Conservation (phyloP, 805 yeast species). For the Saccharomycopsis malanga region DNA sequence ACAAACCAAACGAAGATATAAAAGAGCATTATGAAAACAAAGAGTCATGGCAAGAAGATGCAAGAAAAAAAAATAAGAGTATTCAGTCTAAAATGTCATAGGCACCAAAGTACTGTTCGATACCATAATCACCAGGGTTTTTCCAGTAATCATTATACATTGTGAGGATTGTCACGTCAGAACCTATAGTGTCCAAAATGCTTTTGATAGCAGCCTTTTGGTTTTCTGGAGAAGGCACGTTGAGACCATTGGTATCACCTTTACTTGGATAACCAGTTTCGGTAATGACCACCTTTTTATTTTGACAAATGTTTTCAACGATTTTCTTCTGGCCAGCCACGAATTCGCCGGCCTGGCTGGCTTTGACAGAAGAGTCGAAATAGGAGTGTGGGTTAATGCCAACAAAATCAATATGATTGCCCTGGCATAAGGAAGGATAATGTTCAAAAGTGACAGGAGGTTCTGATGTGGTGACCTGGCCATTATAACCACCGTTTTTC, state of each 20-base stretch:
- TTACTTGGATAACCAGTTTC: constrained; percentile 88
- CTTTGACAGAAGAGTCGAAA: constrained; percentile 57
- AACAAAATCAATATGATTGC: constrained; percentile 68
- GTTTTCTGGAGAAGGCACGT: constrained; percentile 63
- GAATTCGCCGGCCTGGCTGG: constrained; percentile 65
- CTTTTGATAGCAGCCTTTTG: constrained; percentile 62
- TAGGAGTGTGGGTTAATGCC: constrained; percentile 86
- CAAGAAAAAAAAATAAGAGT: constrained; percentile 2
- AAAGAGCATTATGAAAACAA: too few relatives aligned
- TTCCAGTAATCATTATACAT: constrained; percentile 88
- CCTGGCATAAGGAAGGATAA: constrained; percentile 62
- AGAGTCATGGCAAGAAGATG: not conserved
- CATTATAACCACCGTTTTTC: constrained; percentile 64
- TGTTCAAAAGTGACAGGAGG: constrained; percentile 70
- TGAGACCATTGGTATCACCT: constrained; percentile 65
- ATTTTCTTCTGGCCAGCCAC: constrained; percentile 54
- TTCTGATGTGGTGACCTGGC: constrained; percentile 76
- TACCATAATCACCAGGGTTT: constrained; percentile 69
- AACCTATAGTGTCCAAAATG: constrained; percentile 51
- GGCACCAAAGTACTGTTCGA: constrained; percentile 84
- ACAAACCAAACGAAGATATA: too few relatives aligned
- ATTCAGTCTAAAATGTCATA: constrained; percentile 30
- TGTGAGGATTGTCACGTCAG: constrained; percentile 64
- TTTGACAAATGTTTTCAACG: constrained; percentile 50
- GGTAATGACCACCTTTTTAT: constrained; percentile 51